Conservation (phyloP, 2,329 filamentous ascomycete genomes). For the Chaetoscypha palmicola region DNA sequence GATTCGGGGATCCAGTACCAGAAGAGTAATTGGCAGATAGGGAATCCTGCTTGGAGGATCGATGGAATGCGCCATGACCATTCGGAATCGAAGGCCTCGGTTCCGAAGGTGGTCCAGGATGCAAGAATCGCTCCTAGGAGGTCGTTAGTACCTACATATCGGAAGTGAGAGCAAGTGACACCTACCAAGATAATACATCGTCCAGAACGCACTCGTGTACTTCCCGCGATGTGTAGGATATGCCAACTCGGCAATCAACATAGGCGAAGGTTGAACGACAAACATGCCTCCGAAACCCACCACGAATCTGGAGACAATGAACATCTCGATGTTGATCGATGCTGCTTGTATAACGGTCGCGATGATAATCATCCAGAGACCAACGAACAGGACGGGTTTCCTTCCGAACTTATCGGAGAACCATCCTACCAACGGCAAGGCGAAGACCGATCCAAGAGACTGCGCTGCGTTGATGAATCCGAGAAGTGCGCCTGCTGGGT, state of each 20-base stretch:
- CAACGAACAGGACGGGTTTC: conserved; percentile 23
- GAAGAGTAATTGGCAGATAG: too few relatives aligned
- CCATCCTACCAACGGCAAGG: conserved; percentile 35
- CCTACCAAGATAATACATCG: conserved; percentile 42
- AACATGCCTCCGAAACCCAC: conserved; percentile 36
- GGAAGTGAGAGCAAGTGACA: conserved; percentile 46
- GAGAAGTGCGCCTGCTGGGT: conserved; percentile 29
- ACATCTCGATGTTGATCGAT: conserved; percentile 33
- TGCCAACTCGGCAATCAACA: conserved; percentile 33
- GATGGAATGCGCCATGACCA: conserved; percentile 23
- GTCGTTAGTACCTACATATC: conserved; percentile 41
- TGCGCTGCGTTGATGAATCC: conserved; percentile 30
- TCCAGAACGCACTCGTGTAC: conserved; percentile 34
- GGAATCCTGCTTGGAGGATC: conserved; percentile 26
- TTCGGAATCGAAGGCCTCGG: conserved; percentile 1
- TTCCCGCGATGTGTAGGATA: conserved; percentile 34
- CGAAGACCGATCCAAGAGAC: conserved; percentile 27
- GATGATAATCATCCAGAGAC: conserved; percentile 32
- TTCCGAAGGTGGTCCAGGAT: conserved; percentile 38
- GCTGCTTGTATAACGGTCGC: conserved; percentile 34
- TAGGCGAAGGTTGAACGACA: conserved; percentile 33
- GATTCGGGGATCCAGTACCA: conserved; percentile 29
- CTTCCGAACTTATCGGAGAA: conserved; percentile 29
- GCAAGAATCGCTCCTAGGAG: conserved; percentile 33
- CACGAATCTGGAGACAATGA: conserved; percentile 36